Percentiles rank a stretch among this genome's conserved stretches.
Evolutionary conservation across 2,329 filamentous ascomycete species (phyloP).

Genomic region (Pseudophaeomoniella oleicola): DNA sequence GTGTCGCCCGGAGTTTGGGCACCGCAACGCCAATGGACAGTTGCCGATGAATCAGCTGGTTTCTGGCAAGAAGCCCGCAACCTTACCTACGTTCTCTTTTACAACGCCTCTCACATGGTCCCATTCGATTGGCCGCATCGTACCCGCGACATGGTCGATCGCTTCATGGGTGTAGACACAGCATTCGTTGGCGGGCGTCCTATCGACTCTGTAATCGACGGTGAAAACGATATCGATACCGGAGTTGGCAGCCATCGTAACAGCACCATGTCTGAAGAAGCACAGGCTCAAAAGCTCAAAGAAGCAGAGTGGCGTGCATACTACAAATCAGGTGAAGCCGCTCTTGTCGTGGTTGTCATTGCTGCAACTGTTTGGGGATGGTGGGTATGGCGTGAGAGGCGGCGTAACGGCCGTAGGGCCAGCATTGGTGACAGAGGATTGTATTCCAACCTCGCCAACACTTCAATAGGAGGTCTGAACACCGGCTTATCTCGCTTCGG

Average conservation of each 20-base stretch:
- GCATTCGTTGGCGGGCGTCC: slow-evolving; percentile 70
- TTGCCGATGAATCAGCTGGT: slow-evolving; percentile 74
- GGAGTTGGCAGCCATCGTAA: slow-evolving; percentile 62
- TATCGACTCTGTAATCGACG: slow-evolving; percentile 67
- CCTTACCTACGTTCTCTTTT: slow-evolving; percentile 86
- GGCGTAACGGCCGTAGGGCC: slow-evolving; percentile 27
- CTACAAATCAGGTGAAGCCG: slow-evolving; percentile 71
- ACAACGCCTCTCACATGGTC: slow-evolving; percentile 96
- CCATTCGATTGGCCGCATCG: slow-evolving; percentile 83
- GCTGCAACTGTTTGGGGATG: slow-evolving; percentile 63
- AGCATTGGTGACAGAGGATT: slow-evolving; percentile 15
- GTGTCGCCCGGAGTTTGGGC: slow-evolving; percentile 74
- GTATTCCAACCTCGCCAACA: slow-evolving; percentile 2
- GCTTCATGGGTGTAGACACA: slow-evolving; percentile 89
- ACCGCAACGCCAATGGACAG: slow-evolving; percentile 85
- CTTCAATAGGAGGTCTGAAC: slow-evolving; percentile 5
- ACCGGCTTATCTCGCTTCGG: slow-evolving; percentile 25
- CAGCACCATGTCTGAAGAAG: slow-evolving; percentile 51
- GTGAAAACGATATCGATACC: slow-evolving; percentile 60
- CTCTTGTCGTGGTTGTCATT: slow-evolving; percentile 66
- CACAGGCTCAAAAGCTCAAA: slow-evolving; percentile 58
- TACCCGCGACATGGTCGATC: slow-evolving; percentile 89
- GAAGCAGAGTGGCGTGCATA: slow-evolving; percentile 83
- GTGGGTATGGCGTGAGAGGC: slow-evolving; percentile 44
- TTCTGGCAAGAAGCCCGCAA: slow-evolving; percentile 93